A percentile compares a stretch with the other conserved stretches of the same genome.
Conservation (phyloP, 2,329 filamentous ascomycete genomes). For the Aspergillus pseudoterreus region DNA sequence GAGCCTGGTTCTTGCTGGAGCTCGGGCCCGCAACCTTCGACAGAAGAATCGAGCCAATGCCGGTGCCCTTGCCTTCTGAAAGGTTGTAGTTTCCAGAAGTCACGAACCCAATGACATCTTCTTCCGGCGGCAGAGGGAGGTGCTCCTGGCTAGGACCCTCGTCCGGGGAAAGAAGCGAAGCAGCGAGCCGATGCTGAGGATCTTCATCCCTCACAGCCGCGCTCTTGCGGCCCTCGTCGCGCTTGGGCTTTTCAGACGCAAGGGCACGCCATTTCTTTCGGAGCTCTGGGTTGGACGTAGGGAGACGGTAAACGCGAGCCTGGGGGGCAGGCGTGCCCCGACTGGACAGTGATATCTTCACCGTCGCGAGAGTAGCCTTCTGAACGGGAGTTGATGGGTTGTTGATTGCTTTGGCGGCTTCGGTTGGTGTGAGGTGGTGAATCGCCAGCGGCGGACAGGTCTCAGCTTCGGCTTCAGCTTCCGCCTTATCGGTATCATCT, state of each 20-base stretch:
- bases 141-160: constrained; percentile 32
- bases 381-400: constrained; percentile 20
- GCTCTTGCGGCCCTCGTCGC: background rate
- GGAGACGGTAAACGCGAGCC: constrained; percentile 83
- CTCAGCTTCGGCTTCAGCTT: constrained; percentile 8
- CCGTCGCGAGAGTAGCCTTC: constrained; percentile 49
- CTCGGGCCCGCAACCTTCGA: constrained; percentile 47
- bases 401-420: constrained; percentile 24
- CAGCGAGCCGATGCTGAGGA: constrained; percentile 25
- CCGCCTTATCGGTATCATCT: constrained; percentile 6
- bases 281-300: constrained; percentile 53
- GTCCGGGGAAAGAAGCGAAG: constrained; percentile 36
- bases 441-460: constrained; percentile 26
- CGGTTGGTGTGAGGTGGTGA: constrained; percentile 39
- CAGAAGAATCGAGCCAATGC: constrained; percentile 67
- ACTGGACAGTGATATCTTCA: constrained; percentile 63
- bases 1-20: constrained; percentile 7
- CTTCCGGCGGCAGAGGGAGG: constrained; percentile 63
- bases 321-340: constrained; percentile 68
- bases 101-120: constrained; percentile 83
- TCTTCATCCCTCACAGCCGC: constrained; percentile 15
- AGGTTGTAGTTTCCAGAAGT: constrained; percentile 83
- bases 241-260: constrained; percentile 28
- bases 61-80: constrained; percentile 69
- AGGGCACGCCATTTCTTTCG: constrained; percentile 69